These are phyloP conservation scores for Lachnum nothofagi DNA, from an alignment of 2,329 filamentous ascomycete genomes.

Conservation along the genomic window DNA sequence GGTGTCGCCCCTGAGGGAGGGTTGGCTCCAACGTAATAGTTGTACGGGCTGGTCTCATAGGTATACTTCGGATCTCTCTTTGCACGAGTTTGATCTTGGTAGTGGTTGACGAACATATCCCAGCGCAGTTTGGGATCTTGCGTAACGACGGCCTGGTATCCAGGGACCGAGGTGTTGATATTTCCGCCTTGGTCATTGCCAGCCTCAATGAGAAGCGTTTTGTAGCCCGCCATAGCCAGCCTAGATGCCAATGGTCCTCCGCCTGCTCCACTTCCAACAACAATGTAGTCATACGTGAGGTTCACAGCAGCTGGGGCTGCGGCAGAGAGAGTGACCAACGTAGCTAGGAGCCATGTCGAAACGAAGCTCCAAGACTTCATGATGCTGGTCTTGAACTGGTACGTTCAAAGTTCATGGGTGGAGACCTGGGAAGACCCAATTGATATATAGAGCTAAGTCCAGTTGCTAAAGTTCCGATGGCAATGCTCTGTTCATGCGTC, in stretches of 20 bases:
- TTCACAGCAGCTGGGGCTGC: background rate
- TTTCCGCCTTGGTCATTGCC: slow-evolving; percentile 44
- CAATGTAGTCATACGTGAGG: slow-evolving; percentile 46
- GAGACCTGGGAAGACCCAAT: too few relatives aligned
- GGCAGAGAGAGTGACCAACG: background rate
- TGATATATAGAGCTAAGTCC: too few relatives aligned
- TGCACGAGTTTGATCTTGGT: background rate
- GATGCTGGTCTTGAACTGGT: too few relatives aligned
- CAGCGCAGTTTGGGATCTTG: slow-evolving; percentile 31
- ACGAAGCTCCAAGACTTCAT: too few relatives aligned
- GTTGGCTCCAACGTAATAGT: slow-evolving; percentile 16
- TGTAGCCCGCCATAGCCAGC: slow-evolving; percentile 46
- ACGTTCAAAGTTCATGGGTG: too few relatives aligned
- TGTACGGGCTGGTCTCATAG: background rate
- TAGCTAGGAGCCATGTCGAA: too few relatives aligned
- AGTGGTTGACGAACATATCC: slow-evolving; percentile 6
- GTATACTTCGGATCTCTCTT: slow-evolving; percentile 6
- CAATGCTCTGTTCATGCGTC: too few relatives aligned
- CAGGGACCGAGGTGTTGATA: background rate
- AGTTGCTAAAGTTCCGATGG: too few relatives aligned
- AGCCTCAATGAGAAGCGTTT: slow-evolving; percentile 48
- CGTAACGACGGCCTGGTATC: slow-evolving; percentile 15
- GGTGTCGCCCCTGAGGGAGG: slow-evolving; percentile 23
- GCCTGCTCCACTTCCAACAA: slow-evolving; percentile 48
- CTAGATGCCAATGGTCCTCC: slow-evolving; percentile 46